A percentile compares a stretch with the other conserved stretches of the same genome.
phyloP scores from a whole-genome alignment of 441 rosid species.

The Corymbia citriodora region DNA sequence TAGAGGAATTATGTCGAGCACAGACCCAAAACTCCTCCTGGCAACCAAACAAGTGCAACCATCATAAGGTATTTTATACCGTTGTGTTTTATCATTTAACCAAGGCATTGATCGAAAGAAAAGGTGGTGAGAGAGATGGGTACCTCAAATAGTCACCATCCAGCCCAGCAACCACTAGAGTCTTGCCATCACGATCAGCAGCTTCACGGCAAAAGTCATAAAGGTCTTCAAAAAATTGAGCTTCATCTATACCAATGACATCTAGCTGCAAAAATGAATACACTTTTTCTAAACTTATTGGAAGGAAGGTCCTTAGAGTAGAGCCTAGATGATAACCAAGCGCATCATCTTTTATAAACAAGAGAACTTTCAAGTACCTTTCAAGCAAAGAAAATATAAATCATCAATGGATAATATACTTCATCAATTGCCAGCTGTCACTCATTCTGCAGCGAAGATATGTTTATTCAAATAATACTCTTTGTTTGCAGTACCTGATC shows the following conservation, averaged over 20 bases:
- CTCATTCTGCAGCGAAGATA: not conserved
- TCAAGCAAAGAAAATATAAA: not conserved
- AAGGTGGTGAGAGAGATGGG: not conserved
- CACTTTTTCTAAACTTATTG: not conserved
- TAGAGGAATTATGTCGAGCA: slow-evolving; percentile 63
- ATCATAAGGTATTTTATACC: not conserved
- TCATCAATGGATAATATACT: not conserved
- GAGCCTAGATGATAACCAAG: not conserved
- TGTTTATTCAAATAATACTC: not conserved
- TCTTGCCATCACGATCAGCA: slow-evolving; percentile 72
- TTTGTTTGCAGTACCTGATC: slow-evolving; percentile 28
- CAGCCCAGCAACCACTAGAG: slow-evolving; percentile 68
- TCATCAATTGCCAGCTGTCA: not conserved
- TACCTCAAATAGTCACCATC: slow-evolving; percentile 76
- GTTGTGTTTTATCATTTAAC: not conserved
- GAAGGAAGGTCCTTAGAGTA: not conserved
- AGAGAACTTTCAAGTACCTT: not conserved
- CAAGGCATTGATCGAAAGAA: not conserved
- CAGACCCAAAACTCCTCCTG: slow-evolving; percentile 80
- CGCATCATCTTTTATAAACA: not conserved
- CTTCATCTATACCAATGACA: slow-evolving; percentile 83
- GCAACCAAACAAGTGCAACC: not conserved
- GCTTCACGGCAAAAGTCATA: slow-evolving; percentile 74
- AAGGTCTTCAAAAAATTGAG: slow-evolving; percentile 72
- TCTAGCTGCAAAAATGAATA: slow-evolving; percentile 41